These are phyloP conservation scores for Polytrichum formosum DNA, from an alignment of 225 moss, liverwort and hornwort genomes.

Conservation along the genomic window DNA sequence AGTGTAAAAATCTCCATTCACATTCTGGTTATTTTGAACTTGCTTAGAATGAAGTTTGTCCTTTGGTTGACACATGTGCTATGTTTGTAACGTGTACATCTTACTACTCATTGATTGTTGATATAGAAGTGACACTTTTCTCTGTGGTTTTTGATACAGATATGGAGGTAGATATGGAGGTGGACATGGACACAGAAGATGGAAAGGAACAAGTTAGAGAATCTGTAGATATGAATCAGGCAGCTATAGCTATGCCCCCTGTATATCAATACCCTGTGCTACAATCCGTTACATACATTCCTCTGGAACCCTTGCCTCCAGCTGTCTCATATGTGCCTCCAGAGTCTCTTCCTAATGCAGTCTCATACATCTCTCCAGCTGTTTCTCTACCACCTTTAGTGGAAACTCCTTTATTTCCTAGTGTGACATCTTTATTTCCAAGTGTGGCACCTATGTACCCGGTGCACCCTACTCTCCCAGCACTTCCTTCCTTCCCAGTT, in stretches of 20 bases:
- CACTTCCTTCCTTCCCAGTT: conserved; percentile 33
- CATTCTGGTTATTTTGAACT: too few species aligned
- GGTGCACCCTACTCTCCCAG: conserved; percentile 3
- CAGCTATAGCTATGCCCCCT: conserved; percentile 6
- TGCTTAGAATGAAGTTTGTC: too few species aligned
- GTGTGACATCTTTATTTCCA: conserved; percentile 35
- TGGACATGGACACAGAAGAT: conserved; percentile 57
- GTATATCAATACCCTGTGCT: conserved; percentile 18
- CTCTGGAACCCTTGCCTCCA: conserved; percentile 23
- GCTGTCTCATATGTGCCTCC: conserved; percentile 17
- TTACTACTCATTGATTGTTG: not conserved
- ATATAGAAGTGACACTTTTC: not conserved
- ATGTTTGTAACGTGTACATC: too few species aligned
- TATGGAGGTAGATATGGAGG: conserved; percentile 71
- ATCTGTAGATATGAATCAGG: conserved; percentile 22
- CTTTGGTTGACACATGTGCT: too few species aligned
- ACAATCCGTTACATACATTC: conserved; percentile 17
- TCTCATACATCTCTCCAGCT: conserved; percentile 19
- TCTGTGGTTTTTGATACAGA: conserved; percentile 15
- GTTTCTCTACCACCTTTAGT: conserved; percentile 25
- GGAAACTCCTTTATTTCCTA: conserved; percentile 37
- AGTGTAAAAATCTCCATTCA: too few species aligned
- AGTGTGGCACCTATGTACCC: conserved; percentile 26
- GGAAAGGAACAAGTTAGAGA: conserved; percentile 11
- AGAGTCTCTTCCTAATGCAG: conserved; percentile 21